Conservation (phyloP, 2,329 filamentous ascomycete genomes). For the Aureobasidium sp. region DNA sequence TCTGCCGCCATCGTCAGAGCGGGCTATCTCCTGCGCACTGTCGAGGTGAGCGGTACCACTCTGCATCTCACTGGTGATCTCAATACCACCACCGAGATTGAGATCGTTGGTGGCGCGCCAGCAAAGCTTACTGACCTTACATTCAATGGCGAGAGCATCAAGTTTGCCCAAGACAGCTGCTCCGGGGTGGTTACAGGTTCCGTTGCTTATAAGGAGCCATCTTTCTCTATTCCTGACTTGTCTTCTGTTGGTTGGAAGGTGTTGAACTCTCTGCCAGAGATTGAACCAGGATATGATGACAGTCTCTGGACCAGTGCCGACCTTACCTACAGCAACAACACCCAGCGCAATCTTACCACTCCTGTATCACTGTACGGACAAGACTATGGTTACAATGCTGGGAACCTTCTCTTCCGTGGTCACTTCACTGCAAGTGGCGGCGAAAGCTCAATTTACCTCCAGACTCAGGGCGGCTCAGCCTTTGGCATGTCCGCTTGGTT, state of each 20-base stretch:
- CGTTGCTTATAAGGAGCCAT: slow-evolving; percentile 46
- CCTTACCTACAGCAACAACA: slow-evolving; percentile 55
- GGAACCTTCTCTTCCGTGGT: slow-evolving; percentile 62
- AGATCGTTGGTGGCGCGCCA: slow-evolving; percentile 59
- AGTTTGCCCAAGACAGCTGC: slow-evolving; percentile 27
- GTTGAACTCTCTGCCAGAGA: slow-evolving; percentile 64
- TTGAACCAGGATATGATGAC: slow-evolving; percentile 60
- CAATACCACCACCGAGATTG: slow-evolving; percentile 60
- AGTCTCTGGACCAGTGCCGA: slow-evolving; percentile 57
- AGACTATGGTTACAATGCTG: slow-evolving; percentile 69
- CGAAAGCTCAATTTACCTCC: slow-evolving; percentile 50
- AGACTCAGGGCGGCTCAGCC: slow-evolving; percentile 58
- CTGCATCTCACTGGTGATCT: slow-evolving; percentile 64
- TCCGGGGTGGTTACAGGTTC: slow-evolving; percentile 40
- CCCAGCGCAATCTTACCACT: slow-evolving; percentile 49
- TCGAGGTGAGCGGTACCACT: slow-evolving; percentile 47
- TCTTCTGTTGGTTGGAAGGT: slow-evolving; percentile 54
- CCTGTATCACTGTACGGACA: slow-evolving; percentile 58
- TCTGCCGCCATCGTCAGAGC: slow-evolving; percentile 53
- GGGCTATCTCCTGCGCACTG: slow-evolving; percentile 58
- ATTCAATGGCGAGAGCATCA: slow-evolving; percentile 50
- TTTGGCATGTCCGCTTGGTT: slow-evolving; percentile 64
- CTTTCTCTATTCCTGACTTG: slow-evolving; percentile 52
- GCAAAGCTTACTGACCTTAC: slow-evolving; percentile 46
- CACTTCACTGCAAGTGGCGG: slow-evolving; percentile 58